Conservation (phyloP, 78 protist species). For the Emiliania huxleyi region DNA sequence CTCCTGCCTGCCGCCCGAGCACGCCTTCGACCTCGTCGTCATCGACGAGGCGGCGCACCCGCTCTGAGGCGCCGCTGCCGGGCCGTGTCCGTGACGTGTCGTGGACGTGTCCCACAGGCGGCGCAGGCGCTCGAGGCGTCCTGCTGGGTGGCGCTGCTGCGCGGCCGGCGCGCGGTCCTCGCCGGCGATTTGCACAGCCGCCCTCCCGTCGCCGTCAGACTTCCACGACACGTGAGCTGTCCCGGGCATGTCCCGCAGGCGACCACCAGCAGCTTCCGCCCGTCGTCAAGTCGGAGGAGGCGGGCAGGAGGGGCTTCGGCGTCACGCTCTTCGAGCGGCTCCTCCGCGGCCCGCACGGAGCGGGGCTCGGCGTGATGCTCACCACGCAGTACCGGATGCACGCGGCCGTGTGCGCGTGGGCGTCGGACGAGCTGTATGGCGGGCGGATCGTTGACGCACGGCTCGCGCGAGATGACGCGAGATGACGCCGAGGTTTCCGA, state of each 20-base stretch:
- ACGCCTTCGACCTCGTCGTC: slow-evolving; percentile 44
- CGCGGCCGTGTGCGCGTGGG: slow-evolving; percentile 65
- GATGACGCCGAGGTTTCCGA: too few relatives aligned
- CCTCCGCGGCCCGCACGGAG: not conserved
- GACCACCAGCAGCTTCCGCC: slow-evolving; percentile 89
- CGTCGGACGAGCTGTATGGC: not conserved
- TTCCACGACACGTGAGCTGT: too few relatives aligned
- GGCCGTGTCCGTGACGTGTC: too few relatives aligned
- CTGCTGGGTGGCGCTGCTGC: slow-evolving; percentile 82
- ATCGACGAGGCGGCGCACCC: slow-evolving; percentile 77
- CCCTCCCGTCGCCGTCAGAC: slow-evolving; percentile 87
- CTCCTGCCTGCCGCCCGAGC: not conserved
- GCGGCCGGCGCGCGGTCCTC: slow-evolving; percentile 46
- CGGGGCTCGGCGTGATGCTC: slow-evolving; percentile 37
- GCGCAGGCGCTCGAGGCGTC: slow-evolving; percentile 70
- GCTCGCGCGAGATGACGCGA: too few relatives aligned
- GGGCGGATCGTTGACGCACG: too few relatives aligned
- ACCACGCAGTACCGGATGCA: slow-evolving; percentile 86
- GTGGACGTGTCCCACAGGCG: too few relatives aligned
- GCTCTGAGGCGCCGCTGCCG: not conserved
- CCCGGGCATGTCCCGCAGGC: too few relatives aligned
- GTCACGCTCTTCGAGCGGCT: slow-evolving; percentile 81
- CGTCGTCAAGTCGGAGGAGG: slow-evolving; percentile 71
- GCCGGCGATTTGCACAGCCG: slow-evolving; percentile 78
- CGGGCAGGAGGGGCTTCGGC: slow-evolving; percentile 53